phyloP scores from a whole-genome alignment of 306 rosid species.

The Gynostemma pentaphyllum region DNA sequence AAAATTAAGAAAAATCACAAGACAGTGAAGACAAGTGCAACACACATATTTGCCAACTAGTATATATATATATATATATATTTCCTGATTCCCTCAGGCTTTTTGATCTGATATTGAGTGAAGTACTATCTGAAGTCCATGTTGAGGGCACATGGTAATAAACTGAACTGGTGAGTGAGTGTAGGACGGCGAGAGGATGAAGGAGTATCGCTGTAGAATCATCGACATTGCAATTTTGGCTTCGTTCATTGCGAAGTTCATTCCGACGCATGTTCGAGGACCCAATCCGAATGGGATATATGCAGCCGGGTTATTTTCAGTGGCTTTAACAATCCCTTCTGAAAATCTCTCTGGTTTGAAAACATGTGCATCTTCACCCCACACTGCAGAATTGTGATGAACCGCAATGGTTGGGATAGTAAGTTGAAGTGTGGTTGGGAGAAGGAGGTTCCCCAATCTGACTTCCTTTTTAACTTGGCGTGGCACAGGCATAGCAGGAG shows the following conservation, averaged over 20 bases:
- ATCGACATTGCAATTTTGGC: conserved; percentile 31
- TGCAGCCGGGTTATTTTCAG: background rate
- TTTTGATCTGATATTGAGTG: background rate
- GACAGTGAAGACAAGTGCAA: no score
- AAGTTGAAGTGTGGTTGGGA: conserved; percentile 10
- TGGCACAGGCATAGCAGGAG: background rate
- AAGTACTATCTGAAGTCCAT: conserved; percentile 23
- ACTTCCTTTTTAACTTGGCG: background rate
- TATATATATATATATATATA: no score
- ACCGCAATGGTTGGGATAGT: conserved; percentile 4
- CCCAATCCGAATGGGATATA: conserved; percentile 29
- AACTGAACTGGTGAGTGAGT: conserved; percentile 9
- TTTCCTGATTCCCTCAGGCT: background rate
- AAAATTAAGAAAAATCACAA: no score
- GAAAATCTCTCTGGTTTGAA: conserved; percentile 39
- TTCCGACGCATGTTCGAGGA: conserved; percentile 22
- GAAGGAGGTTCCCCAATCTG: background rate
- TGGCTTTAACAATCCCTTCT: conserved; percentile 25
- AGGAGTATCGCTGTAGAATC: conserved; percentile 29
- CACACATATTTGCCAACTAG: no score
- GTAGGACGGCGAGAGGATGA: conserved; percentile 31
- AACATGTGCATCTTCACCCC: conserved; percentile 29
- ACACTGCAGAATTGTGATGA: conserved; percentile 20
- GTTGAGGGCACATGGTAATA: conserved; percentile 19
- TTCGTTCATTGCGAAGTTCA: conserved; percentile 21